Conservation (phyloP, 768 basidiomycete genomes). For the Russula compacta region DNA sequence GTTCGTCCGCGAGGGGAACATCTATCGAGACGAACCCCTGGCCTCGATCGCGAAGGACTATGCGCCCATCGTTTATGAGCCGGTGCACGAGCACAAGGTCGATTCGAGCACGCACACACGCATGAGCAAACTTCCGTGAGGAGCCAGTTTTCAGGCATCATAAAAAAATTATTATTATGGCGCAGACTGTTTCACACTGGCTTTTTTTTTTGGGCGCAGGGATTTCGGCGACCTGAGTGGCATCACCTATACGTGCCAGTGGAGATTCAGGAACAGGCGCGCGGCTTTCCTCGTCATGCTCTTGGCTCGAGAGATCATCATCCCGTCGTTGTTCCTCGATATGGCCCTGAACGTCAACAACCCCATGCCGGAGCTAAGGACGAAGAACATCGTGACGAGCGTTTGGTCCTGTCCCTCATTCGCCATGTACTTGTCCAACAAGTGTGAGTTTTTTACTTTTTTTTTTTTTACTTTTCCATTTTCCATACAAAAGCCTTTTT, state of each 20-base stretch:
- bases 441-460: constrained; percentile 1
- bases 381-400: constrained; percentile 8
- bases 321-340: constrained; percentile 2
- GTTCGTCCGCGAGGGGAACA: constrained; percentile 11
- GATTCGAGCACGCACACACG: neutral
- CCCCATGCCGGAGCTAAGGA: neutral
- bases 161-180: no score
- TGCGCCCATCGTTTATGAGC: neutral
- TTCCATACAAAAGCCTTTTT: no score
- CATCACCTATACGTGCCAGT: constrained; percentile 6
- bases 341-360: neutral
- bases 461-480: no score
- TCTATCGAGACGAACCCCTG: constrained; percentile 11
- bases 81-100: constrained; percentile 1
- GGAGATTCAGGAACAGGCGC: constrained; percentile 1
- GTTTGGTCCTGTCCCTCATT: constrained; percentile 10
- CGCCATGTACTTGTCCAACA: constrained; percentile 15
- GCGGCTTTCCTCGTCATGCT: constrained; percentile 5
- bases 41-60: constrained; percentile 4
- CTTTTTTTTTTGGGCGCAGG: neutral
- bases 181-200: neutral
- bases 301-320: neutral
- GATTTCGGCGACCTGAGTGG: neutral
- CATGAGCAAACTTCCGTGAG: constrained; percentile 1
- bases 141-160: no score